Evolutionary conservation across 164 flowering plant genomes (phyloP).

Genomic region (Euptelea pleiosperma): DNA sequence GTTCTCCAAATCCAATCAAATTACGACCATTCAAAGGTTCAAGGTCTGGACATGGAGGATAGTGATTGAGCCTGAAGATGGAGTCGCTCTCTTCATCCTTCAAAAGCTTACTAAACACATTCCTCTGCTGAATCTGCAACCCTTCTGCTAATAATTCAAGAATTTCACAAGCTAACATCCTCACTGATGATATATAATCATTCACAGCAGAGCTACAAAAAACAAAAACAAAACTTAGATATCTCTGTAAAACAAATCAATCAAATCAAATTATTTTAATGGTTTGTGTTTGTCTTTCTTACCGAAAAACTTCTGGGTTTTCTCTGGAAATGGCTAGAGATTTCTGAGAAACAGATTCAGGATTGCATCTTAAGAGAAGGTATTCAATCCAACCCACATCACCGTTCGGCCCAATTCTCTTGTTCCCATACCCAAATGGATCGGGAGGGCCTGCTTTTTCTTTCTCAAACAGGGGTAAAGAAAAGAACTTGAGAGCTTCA

Average conservation of each 20-base stretch:
- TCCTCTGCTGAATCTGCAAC: constrained; percentile 41
- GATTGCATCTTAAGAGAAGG: constrained; percentile 53
- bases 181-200: constrained; percentile 48
- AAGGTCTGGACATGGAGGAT: constrained; percentile 71
- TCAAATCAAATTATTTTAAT: background rate
- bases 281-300: constrained; percentile 5
- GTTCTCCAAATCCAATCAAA: constrained; percentile 88
- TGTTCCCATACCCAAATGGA: constrained; percentile 86
- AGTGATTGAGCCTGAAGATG: constrained; percentile 75
- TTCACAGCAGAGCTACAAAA: constrained; percentile 39
- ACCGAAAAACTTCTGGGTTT: constrained; percentile 55
- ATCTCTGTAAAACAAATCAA: background rate
- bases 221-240: background rate
- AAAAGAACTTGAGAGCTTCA: constrained; percentile 60
- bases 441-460: constrained; percentile 58
- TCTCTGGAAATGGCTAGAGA: constrained; percentile 31
- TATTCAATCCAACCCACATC: constrained; percentile 97
- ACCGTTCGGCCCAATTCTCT: constrained; percentile 74
- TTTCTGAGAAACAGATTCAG: constrained; percentile 29
- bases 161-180: constrained; percentile 42
- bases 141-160: constrained; percentile 71
- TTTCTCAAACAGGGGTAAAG: constrained; percentile 53
- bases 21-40: constrained; percentile 36
- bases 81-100: constrained; percentile 72
- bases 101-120: constrained; percentile 51